These are phyloP conservation scores for Stemphylium lycopersici DNA, from an alignment of 2,329 filamentous ascomycete species.

Conservation along the genomic window DNA sequence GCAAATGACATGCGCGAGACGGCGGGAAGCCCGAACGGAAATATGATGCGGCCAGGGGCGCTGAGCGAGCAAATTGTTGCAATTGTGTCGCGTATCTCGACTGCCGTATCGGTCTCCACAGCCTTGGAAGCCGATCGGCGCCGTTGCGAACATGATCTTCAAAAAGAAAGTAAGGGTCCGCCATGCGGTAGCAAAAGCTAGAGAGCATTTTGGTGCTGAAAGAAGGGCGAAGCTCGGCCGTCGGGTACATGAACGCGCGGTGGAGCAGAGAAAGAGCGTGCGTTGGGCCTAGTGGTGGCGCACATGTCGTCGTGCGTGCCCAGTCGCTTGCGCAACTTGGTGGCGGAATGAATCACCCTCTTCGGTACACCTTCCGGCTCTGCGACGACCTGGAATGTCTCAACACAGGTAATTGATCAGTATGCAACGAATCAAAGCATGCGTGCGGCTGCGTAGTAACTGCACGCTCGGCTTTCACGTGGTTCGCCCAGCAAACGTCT, in stretches of 20 bases:
- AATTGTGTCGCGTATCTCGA: conserved; percentile 2
- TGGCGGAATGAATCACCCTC: conserved; percentile 1
- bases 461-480: too few species aligned
- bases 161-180: background rate
- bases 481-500: background rate
- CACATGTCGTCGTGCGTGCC: background rate
- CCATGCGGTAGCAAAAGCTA: background rate
- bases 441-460: background rate
- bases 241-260: background rate
- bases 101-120: background rate
- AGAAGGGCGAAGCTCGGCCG: conserved; percentile 2
- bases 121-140: conserved; percentile 6
- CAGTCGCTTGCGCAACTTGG: background rate
- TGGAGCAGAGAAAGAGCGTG: background rate
- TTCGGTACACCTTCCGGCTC: conserved; percentile 4
- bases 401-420: background rate
- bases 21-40: background rate
- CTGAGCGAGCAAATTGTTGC: background rate
- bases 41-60: background rate
- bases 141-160: conserved; percentile 15
- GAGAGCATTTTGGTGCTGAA: background rate
- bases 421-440: background rate
- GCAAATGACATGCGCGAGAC: conserved; percentile 1
- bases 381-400: background rate
- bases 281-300: conserved; percentile 6